Percentiles rank a stretch among this genome's conserved stretches.
Evolutionary conservation across 495 filamentous ascomycete species (phyloP).

Genomic region (Trichoderma gamsii): DNA sequence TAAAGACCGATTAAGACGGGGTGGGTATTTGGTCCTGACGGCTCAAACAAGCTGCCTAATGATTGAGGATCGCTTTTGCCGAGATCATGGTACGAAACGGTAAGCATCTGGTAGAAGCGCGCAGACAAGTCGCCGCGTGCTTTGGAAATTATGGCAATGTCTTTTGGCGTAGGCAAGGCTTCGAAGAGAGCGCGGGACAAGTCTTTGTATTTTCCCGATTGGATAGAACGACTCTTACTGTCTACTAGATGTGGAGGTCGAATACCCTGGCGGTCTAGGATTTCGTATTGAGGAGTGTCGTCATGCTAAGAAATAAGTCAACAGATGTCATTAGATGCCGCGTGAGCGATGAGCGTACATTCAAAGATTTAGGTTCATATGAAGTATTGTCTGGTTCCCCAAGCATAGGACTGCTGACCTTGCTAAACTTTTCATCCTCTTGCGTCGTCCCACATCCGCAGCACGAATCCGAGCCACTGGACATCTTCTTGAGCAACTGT

Average conservation of each 20-base stretch:
- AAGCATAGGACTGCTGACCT: background rate
- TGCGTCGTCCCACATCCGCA: background rate
- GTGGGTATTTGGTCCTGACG: constrained; percentile 21
- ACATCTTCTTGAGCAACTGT: constrained; percentile 20
- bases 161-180: background rate
- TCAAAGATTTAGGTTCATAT: background rate
- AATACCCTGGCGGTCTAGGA: background rate
- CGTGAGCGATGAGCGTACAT: background rate
- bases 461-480: background rate
- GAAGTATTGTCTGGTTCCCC: background rate
- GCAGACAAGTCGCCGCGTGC: background rate
- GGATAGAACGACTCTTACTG: background rate
- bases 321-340: background rate
- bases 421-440: background rate
- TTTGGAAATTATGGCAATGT: background rate
- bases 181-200: background rate
- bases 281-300: background rate
- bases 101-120: background rate
- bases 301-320: background rate
- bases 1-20: constrained; percentile 42
- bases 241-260: background rate
- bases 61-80: background rate
- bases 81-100: background rate
- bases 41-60: background rate
- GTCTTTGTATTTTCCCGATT: background rate